Conservation (phyloP, 2,329 filamentous ascomycete genomes). For the Aciculosporium take region DNA sequence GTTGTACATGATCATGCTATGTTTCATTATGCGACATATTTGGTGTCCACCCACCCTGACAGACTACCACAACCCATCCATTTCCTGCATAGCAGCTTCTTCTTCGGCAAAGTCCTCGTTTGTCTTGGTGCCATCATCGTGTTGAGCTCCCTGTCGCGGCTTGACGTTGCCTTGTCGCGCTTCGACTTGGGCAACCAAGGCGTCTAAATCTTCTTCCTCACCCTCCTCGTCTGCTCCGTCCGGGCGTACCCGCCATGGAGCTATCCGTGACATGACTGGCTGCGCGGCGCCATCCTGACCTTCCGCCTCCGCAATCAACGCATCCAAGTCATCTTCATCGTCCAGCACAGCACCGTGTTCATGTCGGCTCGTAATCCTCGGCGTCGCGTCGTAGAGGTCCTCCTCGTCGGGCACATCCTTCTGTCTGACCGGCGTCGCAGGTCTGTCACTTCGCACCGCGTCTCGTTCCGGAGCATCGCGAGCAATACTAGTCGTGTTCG, state of each 20-base stretch:
- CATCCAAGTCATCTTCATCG: constrained; percentile 39
- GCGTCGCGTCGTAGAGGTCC: constrained; percentile 43
- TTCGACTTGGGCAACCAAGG: constrained; percentile 37
- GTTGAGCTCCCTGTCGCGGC: constrained; percentile 5
- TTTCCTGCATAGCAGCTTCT: constrained; percentile 53
- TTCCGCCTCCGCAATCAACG: constrained; percentile 37
- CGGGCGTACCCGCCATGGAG: neutral
- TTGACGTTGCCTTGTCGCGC: constrained; percentile 7
- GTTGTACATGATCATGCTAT: too few relatives aligned
- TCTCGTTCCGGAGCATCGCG: too few relatives aligned
- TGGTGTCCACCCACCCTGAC: neutral
- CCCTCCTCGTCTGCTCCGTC: neutral
- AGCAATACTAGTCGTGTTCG: too few relatives aligned
- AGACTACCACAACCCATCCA: constrained; percentile 34
- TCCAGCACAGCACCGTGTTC: constrained; percentile 18
- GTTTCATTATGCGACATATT: neutral
- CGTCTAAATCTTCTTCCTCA: constrained; percentile 34
- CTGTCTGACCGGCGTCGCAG: constrained; percentile 14
- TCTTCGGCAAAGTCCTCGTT: constrained; percentile 41
- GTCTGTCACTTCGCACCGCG: constrained; percentile 4
- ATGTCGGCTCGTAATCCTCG: constrained; percentile 13
- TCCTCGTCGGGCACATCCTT: constrained; percentile 24
- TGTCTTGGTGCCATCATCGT: neutral
- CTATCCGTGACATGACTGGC: neutral
- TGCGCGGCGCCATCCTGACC: constrained; percentile 7